Evolutionary conservation across 2,329 filamentous ascomycete species (phyloP), one percentile per base, ranked within the genome.

Genomic region (Teratosphaeria epicoccoides): DNA sequence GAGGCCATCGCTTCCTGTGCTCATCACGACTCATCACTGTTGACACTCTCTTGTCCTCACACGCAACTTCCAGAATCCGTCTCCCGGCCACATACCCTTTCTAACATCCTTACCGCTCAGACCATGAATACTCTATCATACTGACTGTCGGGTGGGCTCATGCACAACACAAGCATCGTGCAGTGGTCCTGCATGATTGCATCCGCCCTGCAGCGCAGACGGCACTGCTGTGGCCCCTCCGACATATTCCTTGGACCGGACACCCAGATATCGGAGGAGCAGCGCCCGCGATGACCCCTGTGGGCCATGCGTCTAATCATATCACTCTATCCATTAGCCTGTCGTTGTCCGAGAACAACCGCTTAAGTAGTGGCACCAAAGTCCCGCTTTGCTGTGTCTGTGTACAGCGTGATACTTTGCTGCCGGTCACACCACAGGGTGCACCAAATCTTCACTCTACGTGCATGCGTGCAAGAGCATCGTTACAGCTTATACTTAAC

Each of bases 251-350:
- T 14, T 37, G 17, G n/a, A 40, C 33, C 20, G 33, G 17, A 40
- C 10, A 17, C 33, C 33, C 33, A 40, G 17, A 40, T 40, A 2
- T 40, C 33, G n/a, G n/a, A 6, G 29, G 12, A 37, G 29, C 11
- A 14, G 12, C 10, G 14, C 6, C 29, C 20, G 28, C 20, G 45
- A 47, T 51, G 28, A 45, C 29, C 50, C 50, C 24, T 24, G 12
- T 46, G 5, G 22, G 25, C 33, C 26, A 33, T 52, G 50, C 50
- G 48, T 29, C 50, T 44, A 48, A 49, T 48, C 28, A 48, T 33
- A 48, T 47, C 44, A 28, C 45, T 24, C 26, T 17, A 44, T 23
- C 24, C 20, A 7, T 43, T 51, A 47, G 50, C 11, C 29, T 14
- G 29, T 14, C 29, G 6, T 37, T 14, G 12, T 37, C 14, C 17